Base-by-base conservation (phyloP, 352 stramenopile species). In the Phytopythium montanum region DNA sequence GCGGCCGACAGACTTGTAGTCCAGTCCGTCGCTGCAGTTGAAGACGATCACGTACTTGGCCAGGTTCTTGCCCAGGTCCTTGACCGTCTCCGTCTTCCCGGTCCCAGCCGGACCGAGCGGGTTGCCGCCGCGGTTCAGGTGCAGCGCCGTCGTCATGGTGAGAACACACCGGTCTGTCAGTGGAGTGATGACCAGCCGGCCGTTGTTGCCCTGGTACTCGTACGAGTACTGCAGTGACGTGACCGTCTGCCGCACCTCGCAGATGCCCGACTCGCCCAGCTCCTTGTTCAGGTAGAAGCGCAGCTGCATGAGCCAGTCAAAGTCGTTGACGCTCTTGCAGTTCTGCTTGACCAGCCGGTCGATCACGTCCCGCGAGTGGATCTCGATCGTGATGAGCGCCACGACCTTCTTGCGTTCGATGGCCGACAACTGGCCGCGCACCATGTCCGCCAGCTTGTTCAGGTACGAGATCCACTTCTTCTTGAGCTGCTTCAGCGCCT, bases 341-440 rank as follows among this genome's bases (percentile, higher is more conserved):
- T 92, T 95, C 59, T 95, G 88, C 66, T 97, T 97, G n/a, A 97
- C 87, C 52, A 98, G 76, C 7, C 91, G 84, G 58, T 98, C 90
- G 33, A 99, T 94, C 28, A 99, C 94, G 68, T 99, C 96, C 36
- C 96, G 90, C 59, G 92, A 97, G 60, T 99, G 96, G 44, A 98
- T 97, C 68, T 99, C 96, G 66, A 98, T 98, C 34, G 95, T 98
- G 71, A 99, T 98, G 18, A 99, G 73, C 39, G 94, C 96, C 38
- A 98, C 97, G 8, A 98, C 96, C 75, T 98, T 98, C 53, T 96
- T 98, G 19, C 96, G 90, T 16, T 98, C 92, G 28, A 90, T 94
- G 5, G 87, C 68, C 13, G 84, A 89, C 5, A 98, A 73, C 57
- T 96, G 81, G 0, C 90, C 88, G 18, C 91, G 86, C 50, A 98